Evolutionary conservation across 2,329 filamentous ascomycete species (phyloP), one percentile per base, ranked within the genome.

Genomic region (Botrytis sinoallii): DNA sequence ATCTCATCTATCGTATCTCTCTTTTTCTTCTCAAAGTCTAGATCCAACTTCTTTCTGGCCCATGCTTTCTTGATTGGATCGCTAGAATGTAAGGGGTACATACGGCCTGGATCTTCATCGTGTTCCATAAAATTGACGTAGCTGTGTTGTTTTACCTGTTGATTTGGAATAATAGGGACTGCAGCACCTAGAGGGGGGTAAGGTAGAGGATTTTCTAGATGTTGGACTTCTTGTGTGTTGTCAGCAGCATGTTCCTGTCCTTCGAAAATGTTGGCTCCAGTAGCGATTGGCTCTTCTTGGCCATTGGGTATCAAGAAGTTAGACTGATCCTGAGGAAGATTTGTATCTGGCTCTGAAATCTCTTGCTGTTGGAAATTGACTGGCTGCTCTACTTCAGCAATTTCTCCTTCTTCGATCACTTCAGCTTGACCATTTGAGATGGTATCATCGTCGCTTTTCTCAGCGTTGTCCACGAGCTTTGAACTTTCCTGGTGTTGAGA

Each of bases 381-480:
- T 52, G 48, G 10, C 4, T 52, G 48, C 48, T 52, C 25, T 52
- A 6, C 48, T 52, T n/a, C 4, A n/a, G 12, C 25, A n/a, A 14
- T 52, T n/a, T 52, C 48, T 52, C 25, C 25, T 52, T 52, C 48
- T 14, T 12, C 25, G 9, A 52, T 25, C 1, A 52, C n/a, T 1
- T 52, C 10, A 2, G 10, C 25, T 52, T 0, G 25, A n/a, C 4
- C 10, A n/a, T 12, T 29, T 57, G 52, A 57, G 6, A 57, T 16
- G 5, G n/a, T 18, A 3, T 29, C n/a, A 32, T 55, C 12, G 2
- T 18, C 52, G 9, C 1, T 18, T 4, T 57, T 18, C 52, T 9
- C 3, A 29, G n/a, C 7, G 9, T 57, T 8, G 2, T 14, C 6
- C 14, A 1, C 6, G 7, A 18, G 14, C 0, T 18, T 18, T 18